A percentile compares a stretch with the other conserved stretches of the same genome.
Evolutionary conservation across 805 yeast species (phyloP).

Genomic region (Monosporozyma unispora): DNA sequence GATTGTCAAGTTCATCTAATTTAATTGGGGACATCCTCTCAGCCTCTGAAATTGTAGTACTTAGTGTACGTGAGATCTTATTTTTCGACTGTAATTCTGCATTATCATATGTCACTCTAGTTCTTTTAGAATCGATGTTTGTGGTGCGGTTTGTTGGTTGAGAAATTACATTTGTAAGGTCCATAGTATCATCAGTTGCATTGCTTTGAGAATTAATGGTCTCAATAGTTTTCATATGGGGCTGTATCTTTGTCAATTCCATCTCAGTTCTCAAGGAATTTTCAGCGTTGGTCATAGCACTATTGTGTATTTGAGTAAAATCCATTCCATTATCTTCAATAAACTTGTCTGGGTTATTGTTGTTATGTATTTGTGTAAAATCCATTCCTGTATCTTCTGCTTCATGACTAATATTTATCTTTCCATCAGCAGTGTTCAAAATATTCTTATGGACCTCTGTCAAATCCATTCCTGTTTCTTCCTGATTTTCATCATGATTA

Average conservation of each 20-base stretch:
- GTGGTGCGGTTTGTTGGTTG: not conserved
- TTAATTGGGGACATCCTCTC: conserved; percentile 25
- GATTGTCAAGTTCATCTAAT: conserved; percentile 6
- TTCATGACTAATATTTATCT: not conserved
- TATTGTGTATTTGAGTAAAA: not conserved
- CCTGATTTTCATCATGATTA: not conserved
- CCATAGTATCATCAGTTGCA: not conserved
- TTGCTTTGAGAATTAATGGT: not conserved
- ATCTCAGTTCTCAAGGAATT: not conserved
- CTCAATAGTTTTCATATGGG: not conserved
- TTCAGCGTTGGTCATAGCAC: not conserved
- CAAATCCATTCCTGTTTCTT: not conserved
- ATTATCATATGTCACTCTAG: not conserved
- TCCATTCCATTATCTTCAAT: not conserved
- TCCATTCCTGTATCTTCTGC: not conserved
- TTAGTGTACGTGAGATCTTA: not conserved
- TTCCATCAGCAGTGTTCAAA: not conserved
- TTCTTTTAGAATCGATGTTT: not conserved
- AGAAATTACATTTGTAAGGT: not conserved
- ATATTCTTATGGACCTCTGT: not conserved
- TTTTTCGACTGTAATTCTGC: not conserved
- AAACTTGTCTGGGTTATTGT: not conserved
- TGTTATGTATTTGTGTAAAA: not conserved
- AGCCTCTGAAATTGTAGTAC: conserved; percentile 3
- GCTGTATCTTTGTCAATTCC: not conserved